phyloP scores from a whole-genome alignment of 352 stramenopile genomes.

The Pythium dissimile region DNA sequence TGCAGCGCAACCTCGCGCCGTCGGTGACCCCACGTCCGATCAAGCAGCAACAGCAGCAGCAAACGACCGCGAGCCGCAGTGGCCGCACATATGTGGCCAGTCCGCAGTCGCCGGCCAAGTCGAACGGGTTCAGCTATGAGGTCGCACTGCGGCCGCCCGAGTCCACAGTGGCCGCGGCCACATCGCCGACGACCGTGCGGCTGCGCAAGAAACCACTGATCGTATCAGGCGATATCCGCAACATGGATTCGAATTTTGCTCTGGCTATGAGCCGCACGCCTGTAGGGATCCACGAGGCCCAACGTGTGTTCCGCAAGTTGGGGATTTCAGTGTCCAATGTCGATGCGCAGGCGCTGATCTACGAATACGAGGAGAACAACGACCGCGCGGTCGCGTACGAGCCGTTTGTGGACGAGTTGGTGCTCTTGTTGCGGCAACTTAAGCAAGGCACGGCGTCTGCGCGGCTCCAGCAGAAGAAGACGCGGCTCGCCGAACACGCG shows the following conservation, averaged over 20 bases:
- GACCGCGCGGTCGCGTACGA: constrained; percentile 51
- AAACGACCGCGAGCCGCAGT: constrained; percentile 18
- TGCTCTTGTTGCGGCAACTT: constrained; percentile 40
- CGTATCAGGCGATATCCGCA: constrained; percentile 64
- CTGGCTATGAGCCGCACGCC: constrained; percentile 41
- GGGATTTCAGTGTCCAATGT: constrained; percentile 46
- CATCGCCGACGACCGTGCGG: constrained; percentile 23
- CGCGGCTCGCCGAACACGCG: constrained; percentile 45
- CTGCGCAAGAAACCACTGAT: constrained; percentile 59
- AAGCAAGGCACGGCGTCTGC: constrained; percentile 31
- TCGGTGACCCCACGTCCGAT: constrained; percentile 58
- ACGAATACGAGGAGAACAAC: constrained; percentile 83
- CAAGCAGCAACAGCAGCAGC: constrained; percentile 27
- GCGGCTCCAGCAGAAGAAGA: constrained; percentile 54
- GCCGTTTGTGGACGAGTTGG: constrained; percentile 59
- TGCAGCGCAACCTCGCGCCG: constrained; percentile 46
- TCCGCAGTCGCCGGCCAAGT: constrained; percentile 46
- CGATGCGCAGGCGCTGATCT: constrained; percentile 53
- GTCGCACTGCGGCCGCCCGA: constrained; percentile 28
- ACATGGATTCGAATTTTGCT: constrained; percentile 65
- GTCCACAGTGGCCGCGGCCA: constrained; percentile 13
- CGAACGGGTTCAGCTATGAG: constrained; percentile 17
- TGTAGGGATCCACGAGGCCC: constrained; percentile 41
- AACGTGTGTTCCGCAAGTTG: constrained; percentile 43
- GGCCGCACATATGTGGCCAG: constrained; percentile 48